Evolutionary conservation across 2,329 filamentous ascomycete species (phyloP).

Genomic region (Fusarium pininemorale): DNA sequence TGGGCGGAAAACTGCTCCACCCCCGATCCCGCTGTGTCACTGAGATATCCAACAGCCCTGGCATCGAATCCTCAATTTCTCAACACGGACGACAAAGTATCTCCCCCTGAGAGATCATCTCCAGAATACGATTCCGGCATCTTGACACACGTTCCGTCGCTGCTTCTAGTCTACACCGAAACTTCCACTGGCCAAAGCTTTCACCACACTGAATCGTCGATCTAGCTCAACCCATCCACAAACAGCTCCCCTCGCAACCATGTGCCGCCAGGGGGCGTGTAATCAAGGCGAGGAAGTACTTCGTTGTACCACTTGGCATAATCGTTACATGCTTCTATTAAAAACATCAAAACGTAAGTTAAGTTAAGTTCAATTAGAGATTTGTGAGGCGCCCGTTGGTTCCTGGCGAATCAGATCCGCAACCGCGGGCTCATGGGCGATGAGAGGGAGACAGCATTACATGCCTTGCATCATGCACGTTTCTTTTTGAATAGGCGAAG

Average conservation of each 20-base stretch:
- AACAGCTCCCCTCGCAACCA: constrained; percentile 25
- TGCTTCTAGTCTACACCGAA: constrained; percentile 25
- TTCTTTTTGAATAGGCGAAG: constrained; percentile 7
- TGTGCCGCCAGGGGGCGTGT: constrained; percentile 37
- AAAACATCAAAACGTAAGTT: background rate
- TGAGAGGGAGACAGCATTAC: constrained; percentile 7
- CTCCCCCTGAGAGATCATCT: background rate
- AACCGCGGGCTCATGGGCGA: constrained; percentile 33
- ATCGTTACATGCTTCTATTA: background rate
- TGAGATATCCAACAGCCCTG: constrained; percentile 20
- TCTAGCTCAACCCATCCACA: constrained; percentile 30
- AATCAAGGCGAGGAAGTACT: constrained; percentile 9
- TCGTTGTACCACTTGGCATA: constrained; percentile 4
- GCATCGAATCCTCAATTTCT: background rate
- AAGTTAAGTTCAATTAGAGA: constrained; percentile 4
- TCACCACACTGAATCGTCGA: constrained; percentile 25
- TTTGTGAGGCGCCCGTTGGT: background rate
- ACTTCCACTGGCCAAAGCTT: constrained; percentile 12
- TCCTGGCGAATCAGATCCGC: constrained; percentile 34
- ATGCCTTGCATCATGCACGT: constrained; percentile 24
- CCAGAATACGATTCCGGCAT: background rate
- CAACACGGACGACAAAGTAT: background rate
- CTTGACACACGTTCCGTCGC: background rate
- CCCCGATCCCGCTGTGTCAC: constrained; percentile 11
- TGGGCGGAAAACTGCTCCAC: constrained; percentile 28